These are phyloP conservation scores for Suillus decipiens DNA, from an alignment of 768 basidiomycete species.

Conservation along the genomic window DNA sequence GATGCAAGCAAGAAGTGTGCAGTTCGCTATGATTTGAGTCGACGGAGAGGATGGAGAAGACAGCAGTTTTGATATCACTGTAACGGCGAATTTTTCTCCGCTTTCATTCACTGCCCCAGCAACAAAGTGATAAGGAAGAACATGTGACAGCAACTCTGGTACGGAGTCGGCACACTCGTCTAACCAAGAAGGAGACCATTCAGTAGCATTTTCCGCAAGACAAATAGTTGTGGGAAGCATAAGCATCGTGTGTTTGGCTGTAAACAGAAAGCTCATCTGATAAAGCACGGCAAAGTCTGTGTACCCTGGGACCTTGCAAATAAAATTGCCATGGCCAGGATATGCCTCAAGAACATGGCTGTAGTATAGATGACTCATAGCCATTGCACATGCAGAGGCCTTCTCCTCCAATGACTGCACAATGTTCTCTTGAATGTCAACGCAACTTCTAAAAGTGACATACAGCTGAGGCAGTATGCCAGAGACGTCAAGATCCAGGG, in stretches of 20 bases:
- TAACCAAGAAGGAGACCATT: too few species aligned
- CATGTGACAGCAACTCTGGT: neutral
- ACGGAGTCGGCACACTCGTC: neutral
- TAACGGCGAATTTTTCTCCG: neutral
- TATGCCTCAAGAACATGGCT: neutral
- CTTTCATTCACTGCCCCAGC: neutral
- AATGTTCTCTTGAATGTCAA: neutral
- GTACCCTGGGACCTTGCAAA: neutral
- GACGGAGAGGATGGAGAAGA: neutral
- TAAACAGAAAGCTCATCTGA: fast-evolving
- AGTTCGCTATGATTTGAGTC: neutral
- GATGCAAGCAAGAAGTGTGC: neutral
- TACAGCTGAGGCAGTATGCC: neutral
- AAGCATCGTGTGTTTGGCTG: neutral
- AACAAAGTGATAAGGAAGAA: neutral
- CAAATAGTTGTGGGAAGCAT: neutral
- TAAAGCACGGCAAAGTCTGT: neutral
- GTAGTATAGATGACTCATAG: neutral
- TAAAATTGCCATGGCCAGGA: neutral
- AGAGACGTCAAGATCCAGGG: neutral
- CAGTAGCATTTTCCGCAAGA: neutral
- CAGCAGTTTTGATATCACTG: neutral
- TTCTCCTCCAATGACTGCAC: neutral
- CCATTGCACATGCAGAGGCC: neutral
- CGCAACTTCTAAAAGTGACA: neutral